Conservation (phyloP, 208 protist genomes). For the Angomonas deanei region DNA sequence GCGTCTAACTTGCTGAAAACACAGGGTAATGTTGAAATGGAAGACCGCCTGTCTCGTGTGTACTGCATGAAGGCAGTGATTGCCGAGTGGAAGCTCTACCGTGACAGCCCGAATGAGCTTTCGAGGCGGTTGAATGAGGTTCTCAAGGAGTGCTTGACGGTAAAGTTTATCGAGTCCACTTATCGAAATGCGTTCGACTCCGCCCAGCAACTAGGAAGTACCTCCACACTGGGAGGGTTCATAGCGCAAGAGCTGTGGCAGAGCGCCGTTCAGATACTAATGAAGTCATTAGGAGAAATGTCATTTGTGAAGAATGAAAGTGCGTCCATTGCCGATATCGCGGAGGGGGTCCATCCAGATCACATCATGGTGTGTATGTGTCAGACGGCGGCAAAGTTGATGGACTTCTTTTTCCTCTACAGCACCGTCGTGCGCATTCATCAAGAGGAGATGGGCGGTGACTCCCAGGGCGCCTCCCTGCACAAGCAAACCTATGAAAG, state of each 20-base stretch:
- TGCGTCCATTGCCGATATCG: slow-evolving; percentile 55
- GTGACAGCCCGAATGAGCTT: slow-evolving; percentile 38
- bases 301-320: slow-evolving; percentile 65
- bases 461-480: slow-evolving; percentile 1
- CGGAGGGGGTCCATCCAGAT: slow-evolving; percentile 67
- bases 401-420: slow-evolving; percentile 79
- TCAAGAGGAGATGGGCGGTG: slow-evolving; percentile 24
- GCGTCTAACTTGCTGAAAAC: slow-evolving; percentile 46
- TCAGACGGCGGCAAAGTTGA: slow-evolving; percentile 64
- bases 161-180: slow-evolving; percentile 61
- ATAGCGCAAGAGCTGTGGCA: slow-evolving; percentile 63
- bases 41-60: slow-evolving; percentile 34
- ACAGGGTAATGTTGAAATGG: slow-evolving; percentile 43
- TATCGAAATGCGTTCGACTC: slow-evolving; percentile 71
- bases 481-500: slow-evolving; percentile 36
- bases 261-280: slow-evolving; percentile 60
- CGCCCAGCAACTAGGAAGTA: slow-evolving; percentile 23
- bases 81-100: slow-evolving; percentile 65
- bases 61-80: slow-evolving; percentile 61
- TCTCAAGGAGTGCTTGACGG: slow-evolving; percentile 57
- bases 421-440: slow-evolving; percentile 50
- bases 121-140: slow-evolving; percentile 34
- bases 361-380: slow-evolving; percentile 63
- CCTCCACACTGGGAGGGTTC: slow-evolving; percentile 23
- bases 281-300: slow-evolving; percentile 63